Percentiles rank a stretch among this genome's conserved stretches.
Evolutionary conservation across 805 yeast species (phyloP).

Genomic region (Nakazawaea holstii): DNA sequence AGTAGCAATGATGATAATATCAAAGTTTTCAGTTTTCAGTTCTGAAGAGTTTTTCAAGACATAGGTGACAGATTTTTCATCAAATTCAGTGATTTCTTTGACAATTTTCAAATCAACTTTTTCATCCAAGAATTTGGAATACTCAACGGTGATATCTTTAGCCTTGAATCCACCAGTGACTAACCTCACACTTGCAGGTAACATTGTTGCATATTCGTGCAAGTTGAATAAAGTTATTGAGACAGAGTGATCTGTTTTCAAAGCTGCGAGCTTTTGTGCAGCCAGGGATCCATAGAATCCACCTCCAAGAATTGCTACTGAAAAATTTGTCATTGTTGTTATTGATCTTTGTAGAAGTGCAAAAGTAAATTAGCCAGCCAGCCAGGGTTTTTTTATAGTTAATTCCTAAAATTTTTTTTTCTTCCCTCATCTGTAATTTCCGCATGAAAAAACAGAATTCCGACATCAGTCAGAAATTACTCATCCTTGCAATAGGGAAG

Average conservation of each 20-base stretch:
- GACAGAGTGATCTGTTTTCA: background rate
- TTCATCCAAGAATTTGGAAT: conserved; percentile 15
- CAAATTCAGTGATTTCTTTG: conserved; percentile 18
- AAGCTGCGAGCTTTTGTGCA: background rate
- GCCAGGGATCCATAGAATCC: conserved; percentile 3
- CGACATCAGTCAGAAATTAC: no score
- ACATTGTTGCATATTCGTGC: conserved; percentile 8
- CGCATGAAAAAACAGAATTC: no score
- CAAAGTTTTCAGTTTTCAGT: conserved; percentile 14
- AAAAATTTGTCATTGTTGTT: background rate
- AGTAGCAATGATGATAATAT: conserved; percentile 24
- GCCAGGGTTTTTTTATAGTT: no score
- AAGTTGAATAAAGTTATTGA: conserved; percentile 15
- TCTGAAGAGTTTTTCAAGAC: conserved; percentile 5
- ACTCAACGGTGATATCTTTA: background rate
- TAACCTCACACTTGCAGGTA: conserved; percentile 16
- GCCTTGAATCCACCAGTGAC: conserved; percentile 8
- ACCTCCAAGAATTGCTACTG: conserved; percentile 8
- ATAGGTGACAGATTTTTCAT: conserved; percentile 14
- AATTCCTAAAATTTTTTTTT: no score
- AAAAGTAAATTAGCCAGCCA: no score
- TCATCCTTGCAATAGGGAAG: no score
- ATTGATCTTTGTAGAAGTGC: no score
- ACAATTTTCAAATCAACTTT: conserved; percentile 17
- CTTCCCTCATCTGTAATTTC: no score